Conservation (phyloP, 2,329 filamentous ascomycete genomes). For the Sclerotinia sclerotiorum region DNA sequence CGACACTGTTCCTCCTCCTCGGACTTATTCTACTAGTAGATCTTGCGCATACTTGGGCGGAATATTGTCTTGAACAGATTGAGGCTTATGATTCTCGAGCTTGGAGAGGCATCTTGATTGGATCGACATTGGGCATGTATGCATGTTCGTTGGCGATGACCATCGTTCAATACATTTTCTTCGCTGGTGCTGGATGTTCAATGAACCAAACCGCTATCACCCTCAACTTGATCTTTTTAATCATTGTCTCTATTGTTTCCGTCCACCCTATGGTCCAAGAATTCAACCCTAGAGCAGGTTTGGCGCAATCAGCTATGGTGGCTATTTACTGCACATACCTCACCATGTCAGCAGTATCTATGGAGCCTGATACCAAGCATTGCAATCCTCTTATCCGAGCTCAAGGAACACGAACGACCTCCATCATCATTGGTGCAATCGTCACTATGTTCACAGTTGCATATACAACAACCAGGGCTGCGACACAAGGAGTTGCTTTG, state of each 20-base stretch:
- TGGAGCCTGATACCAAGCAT: conserved; percentile 92
- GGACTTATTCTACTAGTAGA: conserved; percentile 92
- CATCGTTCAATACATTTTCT: conserved; percentile 95
- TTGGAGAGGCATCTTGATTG: conserved; percentile 86
- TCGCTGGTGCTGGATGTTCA: conserved; percentile 74
- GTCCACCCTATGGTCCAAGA: conserved; percentile 90
- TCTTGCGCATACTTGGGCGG: conserved; percentile 93
- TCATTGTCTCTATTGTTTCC: conserved; percentile 78
- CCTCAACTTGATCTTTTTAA: conserved; percentile 82
- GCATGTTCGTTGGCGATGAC: conserved; percentile 89
- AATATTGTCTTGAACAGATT: conserved; percentile 92
- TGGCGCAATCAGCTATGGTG: conserved; percentile 97
- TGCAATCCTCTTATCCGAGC: conserved; percentile 92
- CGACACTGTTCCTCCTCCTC: conserved; percentile 90
- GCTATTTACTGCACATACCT: conserved; percentile 98
- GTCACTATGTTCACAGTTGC: conserved; percentile 96
- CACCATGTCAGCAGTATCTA: conserved; percentile 95
- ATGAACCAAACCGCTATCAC: conserved; percentile 98
- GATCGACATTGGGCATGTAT: conserved; percentile 93
- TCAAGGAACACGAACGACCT: conserved; percentile 83
- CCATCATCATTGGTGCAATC: conserved; percentile 87
- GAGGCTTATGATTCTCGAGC: conserved; percentile 80
- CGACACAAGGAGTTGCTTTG: conserved; percentile 81
- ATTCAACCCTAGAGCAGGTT: conserved; percentile 86
- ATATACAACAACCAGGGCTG: conserved; percentile 94